Evolutionary conservation across 2,329 filamentous ascomycete genomes (phyloP).

Genomic region (Fusarium tjaetaba): DNA sequence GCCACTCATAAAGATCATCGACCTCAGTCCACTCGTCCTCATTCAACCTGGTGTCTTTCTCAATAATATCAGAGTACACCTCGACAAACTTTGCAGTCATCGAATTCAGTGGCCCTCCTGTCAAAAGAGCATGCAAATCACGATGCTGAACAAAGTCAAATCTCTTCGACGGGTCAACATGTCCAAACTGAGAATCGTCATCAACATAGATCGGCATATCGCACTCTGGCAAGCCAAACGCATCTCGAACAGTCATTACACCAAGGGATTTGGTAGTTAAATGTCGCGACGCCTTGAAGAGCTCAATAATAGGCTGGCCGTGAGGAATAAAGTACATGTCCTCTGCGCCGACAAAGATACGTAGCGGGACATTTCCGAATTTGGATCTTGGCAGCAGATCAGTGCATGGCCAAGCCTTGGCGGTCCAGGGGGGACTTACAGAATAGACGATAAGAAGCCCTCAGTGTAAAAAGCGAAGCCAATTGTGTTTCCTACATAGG

Average conservation of each 20-base stretch:
- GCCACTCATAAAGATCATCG: constrained; percentile 23
- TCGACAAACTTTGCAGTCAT: constrained; percentile 21
- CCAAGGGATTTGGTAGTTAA: constrained; percentile 26
- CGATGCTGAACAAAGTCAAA: constrained; percentile 31
- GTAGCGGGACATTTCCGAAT: constrained; percentile 29
- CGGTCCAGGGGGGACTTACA: not conserved
- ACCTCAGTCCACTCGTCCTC: constrained; percentile 16
- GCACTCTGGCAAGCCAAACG: constrained; percentile 19
- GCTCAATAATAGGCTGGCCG: constrained; percentile 15
- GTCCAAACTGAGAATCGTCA: constrained; percentile 10
- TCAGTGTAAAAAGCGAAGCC: constrained; percentile 31
- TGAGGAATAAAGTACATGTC: constrained; percentile 35
- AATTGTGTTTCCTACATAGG: constrained; percentile 22
- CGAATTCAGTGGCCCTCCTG: constrained; percentile 2
- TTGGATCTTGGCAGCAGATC: constrained; percentile 13
- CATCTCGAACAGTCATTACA: constrained; percentile 27
- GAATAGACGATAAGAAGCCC: constrained; percentile 14
- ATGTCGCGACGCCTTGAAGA: constrained; percentile 27
- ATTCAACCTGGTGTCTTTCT: not conserved
- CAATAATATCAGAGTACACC: constrained; percentile 4
- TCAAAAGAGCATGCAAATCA: constrained; percentile 7
- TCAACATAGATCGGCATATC: constrained; percentile 13
- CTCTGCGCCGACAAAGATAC: constrained; percentile 27
- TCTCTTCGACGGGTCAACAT: constrained; percentile 7
- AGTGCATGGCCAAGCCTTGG: not conserved